Evolutionary conservation across 2,329 filamentous ascomycete genomes (phyloP), one percentile per base, ranked within the genome.

Genomic region (Penicillium sumatraense): DNA sequence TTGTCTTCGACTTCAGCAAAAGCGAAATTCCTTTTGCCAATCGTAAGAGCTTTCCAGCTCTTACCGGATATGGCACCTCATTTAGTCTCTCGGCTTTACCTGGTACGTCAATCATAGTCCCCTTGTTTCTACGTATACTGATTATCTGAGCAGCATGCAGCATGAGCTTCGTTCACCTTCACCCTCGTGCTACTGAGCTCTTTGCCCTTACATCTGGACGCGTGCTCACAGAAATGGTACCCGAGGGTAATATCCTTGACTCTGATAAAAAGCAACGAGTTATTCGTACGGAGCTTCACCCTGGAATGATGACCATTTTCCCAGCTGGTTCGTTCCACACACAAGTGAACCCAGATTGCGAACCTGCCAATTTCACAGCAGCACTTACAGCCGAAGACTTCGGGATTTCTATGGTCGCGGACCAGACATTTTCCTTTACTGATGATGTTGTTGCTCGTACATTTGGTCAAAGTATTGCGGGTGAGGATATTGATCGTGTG

Each of bases 311-410:
- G 38, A 68, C 65, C 1, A 49, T 68, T 26, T 68, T 58, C 44
- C 65, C 63, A n/a, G 61, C 60, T 5, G 63, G 65, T 1, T 67
- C 60, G 21, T 68, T 68, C 36, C 64, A 68, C 47, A 64, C 63
- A 33, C 64, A 67, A 54, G 59, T 68, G 44, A 67, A 68, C 36
- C 65, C 63, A 14, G 59, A 68, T 29, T 68, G 65, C 33, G 60
- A 62, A 51, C 49, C 64, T 1, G 64, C 65, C 23, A 61, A 59
- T 24, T 68, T 66, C 35, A 53, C 64, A 20, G 65, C 64, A 7
- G 60, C 64, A 1, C 64, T 68, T n/a, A 65, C 31, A 0, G 51
- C 52, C 0, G 65, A 67, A 10, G 63, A 68, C 40, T 63, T 62
- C 51, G 60, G 64, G 1, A 57, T 64, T 29, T 49, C 60, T 0